phyloP scores from a whole-genome alignment of 2,329 filamentous ascomycete genomes.

The Zymoseptoria ardabiliae region DNA sequence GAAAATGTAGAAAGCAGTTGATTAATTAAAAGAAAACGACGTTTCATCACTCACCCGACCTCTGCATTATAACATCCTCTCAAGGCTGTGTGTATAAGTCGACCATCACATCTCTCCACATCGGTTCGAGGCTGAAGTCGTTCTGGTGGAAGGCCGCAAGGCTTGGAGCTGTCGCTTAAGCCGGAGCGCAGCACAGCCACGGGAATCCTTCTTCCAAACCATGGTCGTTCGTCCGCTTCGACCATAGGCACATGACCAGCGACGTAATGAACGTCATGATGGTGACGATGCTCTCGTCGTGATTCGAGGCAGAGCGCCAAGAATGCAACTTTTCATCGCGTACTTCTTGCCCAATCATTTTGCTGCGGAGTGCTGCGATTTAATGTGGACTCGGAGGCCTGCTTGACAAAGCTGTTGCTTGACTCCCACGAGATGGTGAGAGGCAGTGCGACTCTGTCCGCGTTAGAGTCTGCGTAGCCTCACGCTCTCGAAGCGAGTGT shows the following conservation, averaged over 20 bases:
- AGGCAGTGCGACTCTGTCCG: neutral
- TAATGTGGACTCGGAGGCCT: neutral
- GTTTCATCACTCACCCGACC: neutral
- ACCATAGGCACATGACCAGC: neutral
- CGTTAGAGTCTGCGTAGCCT: neutral
- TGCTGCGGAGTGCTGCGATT: neutral
- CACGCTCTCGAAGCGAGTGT: neutral
- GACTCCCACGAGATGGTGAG: neutral
- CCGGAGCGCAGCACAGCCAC: neutral
- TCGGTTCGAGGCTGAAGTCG: neutral
- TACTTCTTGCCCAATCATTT: neutral
- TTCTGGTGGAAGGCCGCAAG: neutral
- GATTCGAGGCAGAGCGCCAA: neutral
- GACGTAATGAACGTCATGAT: neutral
- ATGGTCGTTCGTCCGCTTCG: neutral
- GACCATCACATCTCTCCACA: neutral
- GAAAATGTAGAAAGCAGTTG: neutral
- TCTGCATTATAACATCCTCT: neutral
- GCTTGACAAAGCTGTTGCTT: neutral
- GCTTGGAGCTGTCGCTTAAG: neutral
- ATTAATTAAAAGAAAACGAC: neutral
- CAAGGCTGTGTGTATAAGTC: neutral
- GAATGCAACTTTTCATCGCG: too few relatives aligned
- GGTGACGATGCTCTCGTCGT: neutral
- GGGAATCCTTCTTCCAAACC: neutral